These are phyloP conservation scores for Mucor mucedo DNA, from an alignment of 371 early-diverging fungal species.

Conservation along the genomic window DNA sequence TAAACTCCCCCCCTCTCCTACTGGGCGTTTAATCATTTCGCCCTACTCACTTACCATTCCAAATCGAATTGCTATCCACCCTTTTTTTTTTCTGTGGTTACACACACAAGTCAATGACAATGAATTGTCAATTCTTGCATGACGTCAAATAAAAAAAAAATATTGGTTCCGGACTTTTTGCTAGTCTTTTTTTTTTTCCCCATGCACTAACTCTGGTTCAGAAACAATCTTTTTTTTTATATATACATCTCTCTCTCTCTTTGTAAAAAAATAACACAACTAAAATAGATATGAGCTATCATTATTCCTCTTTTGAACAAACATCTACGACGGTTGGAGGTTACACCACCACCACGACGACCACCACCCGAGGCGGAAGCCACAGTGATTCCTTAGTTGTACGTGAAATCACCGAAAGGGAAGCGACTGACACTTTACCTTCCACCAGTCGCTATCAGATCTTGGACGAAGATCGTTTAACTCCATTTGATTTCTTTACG, in stretches of 20 bases:
- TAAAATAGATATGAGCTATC: constrained; percentile 19
- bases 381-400: constrained; percentile 8
- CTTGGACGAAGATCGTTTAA: constrained; percentile 24
- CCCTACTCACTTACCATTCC: too few relatives aligned
- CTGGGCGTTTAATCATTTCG: too few relatives aligned
- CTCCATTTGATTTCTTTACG: constrained; percentile 25
- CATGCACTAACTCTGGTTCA: too few relatives aligned
- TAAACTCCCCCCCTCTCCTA: too few relatives aligned
- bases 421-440: constrained; percentile 6
- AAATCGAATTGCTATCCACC: too few relatives aligned
- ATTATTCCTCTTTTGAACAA: constrained; percentile 9
- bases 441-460: constrained; percentile 22
- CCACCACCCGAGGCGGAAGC: background rate
- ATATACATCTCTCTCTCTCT: constrained; percentile 3
- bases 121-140: too few relatives aligned
- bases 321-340: background rate
- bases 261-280: background rate
- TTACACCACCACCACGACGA: constrained; percentile 10
- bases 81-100: too few relatives aligned
- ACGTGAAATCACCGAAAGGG: constrained; percentile 25
- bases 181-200: too few relatives aligned
- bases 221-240: constrained; percentile 3
- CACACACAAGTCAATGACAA: too few relatives aligned
- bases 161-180: too few relatives aligned
- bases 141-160: too few relatives aligned